Conservation (phyloP, 2,329 filamentous ascomycete genomes). For the Diaporthe australafricana region DNA sequence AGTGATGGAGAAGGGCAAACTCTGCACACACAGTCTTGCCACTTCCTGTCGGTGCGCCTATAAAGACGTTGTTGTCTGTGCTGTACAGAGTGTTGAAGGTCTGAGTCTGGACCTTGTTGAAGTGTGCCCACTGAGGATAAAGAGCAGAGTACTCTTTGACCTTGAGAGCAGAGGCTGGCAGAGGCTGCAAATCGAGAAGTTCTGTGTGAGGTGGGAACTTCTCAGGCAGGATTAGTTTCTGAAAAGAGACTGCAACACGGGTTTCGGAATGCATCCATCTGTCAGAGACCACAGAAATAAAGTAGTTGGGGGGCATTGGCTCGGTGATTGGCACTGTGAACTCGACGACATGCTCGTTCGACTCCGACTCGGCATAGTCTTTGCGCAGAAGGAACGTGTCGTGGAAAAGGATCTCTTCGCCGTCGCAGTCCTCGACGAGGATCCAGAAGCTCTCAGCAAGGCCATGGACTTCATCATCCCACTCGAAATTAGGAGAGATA, state of each 20-base stretch:
- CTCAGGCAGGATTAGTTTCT: slow-evolving; percentile 93
- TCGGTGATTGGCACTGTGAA: slow-evolving; percentile 97
- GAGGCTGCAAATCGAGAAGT: slow-evolving; percentile 88
- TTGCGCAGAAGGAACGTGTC: slow-evolving; percentile 93
- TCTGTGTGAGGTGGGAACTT: slow-evolving; percentile 96
- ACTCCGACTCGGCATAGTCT: slow-evolving; percentile 86
- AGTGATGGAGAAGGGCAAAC: slow-evolving; percentile 90
- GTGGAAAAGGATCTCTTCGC: slow-evolving; percentile 94
- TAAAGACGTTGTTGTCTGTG: slow-evolving; percentile 91
- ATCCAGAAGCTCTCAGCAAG: slow-evolving; percentile 96
- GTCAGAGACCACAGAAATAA: slow-evolving; percentile 93
- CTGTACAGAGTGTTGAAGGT: slow-evolving; percentile 94
- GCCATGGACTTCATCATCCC: slow-evolving; percentile 92
- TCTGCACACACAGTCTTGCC: slow-evolving; percentile 98
- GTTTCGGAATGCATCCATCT: slow-evolving; percentile 99
- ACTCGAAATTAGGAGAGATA: slow-evolving; percentile 94
- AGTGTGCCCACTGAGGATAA: slow-evolving; percentile 86
- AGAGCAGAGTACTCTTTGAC: slow-evolving; percentile 82
- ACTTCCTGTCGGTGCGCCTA: slow-evolving; percentile 92
- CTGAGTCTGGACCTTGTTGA: slow-evolving; percentile 98
- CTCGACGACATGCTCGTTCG: slow-evolving; percentile 94
- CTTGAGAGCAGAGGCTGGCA: slow-evolving; percentile 91
- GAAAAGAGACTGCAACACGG: slow-evolving; percentile 91
- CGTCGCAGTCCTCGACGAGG: slow-evolving; percentile 95
- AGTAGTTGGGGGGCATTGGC: slow-evolving; percentile 98